Base-by-base conservation (phyloP, 805 yeast genomes). In the Torulaspora gathmanii region DNA sequence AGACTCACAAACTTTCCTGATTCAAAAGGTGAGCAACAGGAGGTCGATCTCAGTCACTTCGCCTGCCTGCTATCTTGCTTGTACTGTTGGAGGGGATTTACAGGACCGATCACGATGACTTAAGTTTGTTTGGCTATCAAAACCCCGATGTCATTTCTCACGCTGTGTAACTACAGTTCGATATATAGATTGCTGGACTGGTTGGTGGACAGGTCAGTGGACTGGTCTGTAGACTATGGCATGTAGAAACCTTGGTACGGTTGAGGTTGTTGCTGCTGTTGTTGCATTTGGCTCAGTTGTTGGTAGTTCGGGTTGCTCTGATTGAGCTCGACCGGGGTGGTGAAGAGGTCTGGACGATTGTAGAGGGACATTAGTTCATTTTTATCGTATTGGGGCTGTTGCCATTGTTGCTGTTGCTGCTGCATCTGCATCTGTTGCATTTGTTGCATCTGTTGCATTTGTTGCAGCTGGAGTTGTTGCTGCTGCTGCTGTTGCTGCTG, bases 401-500 rank as follows among this genome's bases (percentile, higher is more conserved):
- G 52, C 31, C 35, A 43, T 34, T 30, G 51, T 15, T 40, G 50
- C 17, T 34, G 50, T 7, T 37, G 49, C 27, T 31, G 47, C 29
- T 23, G 47, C 27, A 37, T 49, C 28, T 46, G 50, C 27, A 38
- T 11, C 9, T 34, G 46, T 17, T 40, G 49, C 33, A 33, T 61
- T 33, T 35, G 57, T 22, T 39, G 52, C 31, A 30, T 54, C 29
- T 40, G 53, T 44, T 47, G 56, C 40, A 37, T 55, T 46, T 33
- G 53, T 28, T 34, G 52, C 15, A 33, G 53, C 33, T 42, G 50
- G 16, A 31, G 60, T 29, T 51, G 58, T 23, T 58, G 56, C 44
- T 51, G 58, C 38, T 82, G 85, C 55, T 83, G 88, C 36, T 75
- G 79, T 9, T 80, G 60, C 20, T 57, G 56, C 20, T 57, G 56